These are phyloP conservation scores for Wilhelminamyces savonicus DNA, from an alignment of 805 yeast genomes.

Conservation along the genomic window DNA sequence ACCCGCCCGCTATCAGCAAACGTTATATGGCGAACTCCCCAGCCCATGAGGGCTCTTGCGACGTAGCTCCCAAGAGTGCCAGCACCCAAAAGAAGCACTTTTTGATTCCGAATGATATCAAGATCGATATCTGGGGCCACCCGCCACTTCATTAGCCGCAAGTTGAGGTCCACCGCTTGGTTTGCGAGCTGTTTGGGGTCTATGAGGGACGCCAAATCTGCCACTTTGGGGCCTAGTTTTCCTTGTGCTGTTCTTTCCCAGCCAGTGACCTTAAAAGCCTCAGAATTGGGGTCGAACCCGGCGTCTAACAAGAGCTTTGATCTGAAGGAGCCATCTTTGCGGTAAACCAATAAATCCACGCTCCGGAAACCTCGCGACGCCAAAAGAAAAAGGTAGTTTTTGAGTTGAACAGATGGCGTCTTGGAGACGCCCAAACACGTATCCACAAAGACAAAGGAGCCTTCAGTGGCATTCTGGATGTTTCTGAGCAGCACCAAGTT, in stretches of 20 bases:
- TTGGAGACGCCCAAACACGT: constrained; percentile 18
- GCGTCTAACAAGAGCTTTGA: constrained; percentile 11
- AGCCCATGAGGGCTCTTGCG: constrained; percentile 77
- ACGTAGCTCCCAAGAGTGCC: constrained; percentile 96
- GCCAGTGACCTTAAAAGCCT: constrained; percentile 48
- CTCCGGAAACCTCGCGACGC: constrained; percentile 17
- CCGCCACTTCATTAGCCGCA: constrained; percentile 96
- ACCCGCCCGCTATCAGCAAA: constrained; percentile 87
- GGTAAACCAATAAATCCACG: constrained; percentile 18
- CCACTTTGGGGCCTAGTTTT: constrained; percentile 72
- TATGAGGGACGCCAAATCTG: constrained; percentile 74
- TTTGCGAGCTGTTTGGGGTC: constrained; percentile 79
- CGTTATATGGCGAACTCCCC: constrained; percentile 88
- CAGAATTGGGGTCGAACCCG: constrained; percentile 5
- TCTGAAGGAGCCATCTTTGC: constrained; percentile 11
- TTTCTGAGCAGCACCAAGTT: not conserved
- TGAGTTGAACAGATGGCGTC: constrained; percentile 46
- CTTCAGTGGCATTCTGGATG: not conserved
- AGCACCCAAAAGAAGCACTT: constrained; percentile 80
- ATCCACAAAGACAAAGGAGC: constrained; percentile 25
- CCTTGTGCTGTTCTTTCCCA: constrained; percentile 85
- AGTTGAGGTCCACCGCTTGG: constrained; percentile 87
- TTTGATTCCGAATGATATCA: constrained; percentile 52
- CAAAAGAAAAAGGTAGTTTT: constrained; percentile 51
- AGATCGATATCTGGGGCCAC: constrained; percentile 77